Conservation (phyloP, 805 yeast genomes). For the Sugiyamaella smithiae region DNA sequence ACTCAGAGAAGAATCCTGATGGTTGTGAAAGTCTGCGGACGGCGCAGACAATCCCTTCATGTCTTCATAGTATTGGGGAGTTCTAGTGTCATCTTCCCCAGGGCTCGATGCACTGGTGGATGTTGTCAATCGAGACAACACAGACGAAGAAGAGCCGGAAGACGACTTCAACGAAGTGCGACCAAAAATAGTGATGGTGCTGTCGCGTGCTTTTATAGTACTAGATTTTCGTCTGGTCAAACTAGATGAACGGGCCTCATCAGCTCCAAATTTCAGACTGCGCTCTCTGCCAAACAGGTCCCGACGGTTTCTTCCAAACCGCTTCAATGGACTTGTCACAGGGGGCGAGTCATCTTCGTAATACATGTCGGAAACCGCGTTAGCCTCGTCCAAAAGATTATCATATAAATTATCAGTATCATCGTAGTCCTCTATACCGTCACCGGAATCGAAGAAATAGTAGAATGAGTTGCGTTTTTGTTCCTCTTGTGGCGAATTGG, state of each 20-base stretch:
- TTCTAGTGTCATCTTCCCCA: neutral
- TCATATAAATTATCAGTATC: constrained; percentile 39
- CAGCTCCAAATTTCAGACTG: constrained; percentile 1
- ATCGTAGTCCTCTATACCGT: constrained; percentile 30
- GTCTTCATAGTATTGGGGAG: neutral
- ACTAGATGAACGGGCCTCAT: constrained; percentile 5
- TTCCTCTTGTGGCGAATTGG: neutral
- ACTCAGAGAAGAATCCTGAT: constrained; percentile 13
- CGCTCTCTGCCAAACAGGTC: constrained; percentile 3
- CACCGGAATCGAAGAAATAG: neutral
- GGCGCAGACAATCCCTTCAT: neutral
- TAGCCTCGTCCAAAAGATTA: constrained; percentile 50
- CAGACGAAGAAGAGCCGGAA: constrained; percentile 4
- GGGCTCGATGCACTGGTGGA: neutral
- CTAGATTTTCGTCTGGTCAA: constrained; percentile 15
- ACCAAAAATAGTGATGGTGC: constrained; percentile 18
- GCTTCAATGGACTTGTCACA: neutral
- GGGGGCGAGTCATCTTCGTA: constrained; percentile 20
- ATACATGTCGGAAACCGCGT: constrained; percentile 46
- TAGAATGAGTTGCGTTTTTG: neutral
- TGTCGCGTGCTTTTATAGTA: constrained; percentile 15
- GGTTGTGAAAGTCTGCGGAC: neutral
- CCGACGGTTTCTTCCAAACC: constrained; percentile 4
- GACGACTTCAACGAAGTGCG: constrained; percentile 2
- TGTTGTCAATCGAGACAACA: constrained; percentile 4